Conservation (phyloP, 2,329 filamentous ascomycete species). For the Diaporthe sp. region DNA sequence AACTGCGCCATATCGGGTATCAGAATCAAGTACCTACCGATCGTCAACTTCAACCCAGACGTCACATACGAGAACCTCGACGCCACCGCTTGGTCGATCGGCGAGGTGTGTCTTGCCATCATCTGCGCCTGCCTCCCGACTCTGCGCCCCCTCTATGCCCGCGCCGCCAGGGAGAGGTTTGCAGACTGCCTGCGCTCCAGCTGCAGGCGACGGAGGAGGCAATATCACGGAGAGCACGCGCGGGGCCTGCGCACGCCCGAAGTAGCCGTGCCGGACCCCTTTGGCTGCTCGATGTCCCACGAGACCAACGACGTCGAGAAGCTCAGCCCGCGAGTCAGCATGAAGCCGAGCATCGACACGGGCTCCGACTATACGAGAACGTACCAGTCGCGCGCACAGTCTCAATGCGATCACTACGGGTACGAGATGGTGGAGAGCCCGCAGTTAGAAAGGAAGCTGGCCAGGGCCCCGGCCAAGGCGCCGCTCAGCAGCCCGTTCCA, state of each 20-base stretch:
- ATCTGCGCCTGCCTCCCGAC: constrained; percentile 27
- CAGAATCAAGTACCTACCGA: constrained; percentile 24
- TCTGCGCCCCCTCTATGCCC: neutral
- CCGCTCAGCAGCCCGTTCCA: neutral
- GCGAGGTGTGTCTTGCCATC: constrained; percentile 17
- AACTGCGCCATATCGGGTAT: constrained; percentile 21
- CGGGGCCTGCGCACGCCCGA: neutral
- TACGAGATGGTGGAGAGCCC: constrained; percentile 6
- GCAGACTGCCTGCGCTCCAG: neutral
- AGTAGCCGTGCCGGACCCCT: neutral
- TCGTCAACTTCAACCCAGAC: neutral
- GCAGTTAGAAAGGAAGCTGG: neutral
- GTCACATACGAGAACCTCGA: constrained; percentile 28
- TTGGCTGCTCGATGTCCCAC: neutral
- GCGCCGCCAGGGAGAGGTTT: neutral
- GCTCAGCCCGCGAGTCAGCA: neutral
- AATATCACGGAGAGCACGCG: neutral
- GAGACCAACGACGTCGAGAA: constrained; percentile 3
- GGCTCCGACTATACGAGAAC: neutral
- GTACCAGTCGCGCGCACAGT: neutral
- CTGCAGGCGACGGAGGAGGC: neutral
- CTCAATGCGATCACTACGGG: neutral
- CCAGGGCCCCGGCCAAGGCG: neutral
- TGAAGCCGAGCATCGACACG: neutral
- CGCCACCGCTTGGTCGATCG: neutral